Percentiles rank a stretch among this genome's conserved stretches.
phyloP scores from a whole-genome alignment of 192 early-diverging fungal genomes.

The Coemansia biformis region DNA sequence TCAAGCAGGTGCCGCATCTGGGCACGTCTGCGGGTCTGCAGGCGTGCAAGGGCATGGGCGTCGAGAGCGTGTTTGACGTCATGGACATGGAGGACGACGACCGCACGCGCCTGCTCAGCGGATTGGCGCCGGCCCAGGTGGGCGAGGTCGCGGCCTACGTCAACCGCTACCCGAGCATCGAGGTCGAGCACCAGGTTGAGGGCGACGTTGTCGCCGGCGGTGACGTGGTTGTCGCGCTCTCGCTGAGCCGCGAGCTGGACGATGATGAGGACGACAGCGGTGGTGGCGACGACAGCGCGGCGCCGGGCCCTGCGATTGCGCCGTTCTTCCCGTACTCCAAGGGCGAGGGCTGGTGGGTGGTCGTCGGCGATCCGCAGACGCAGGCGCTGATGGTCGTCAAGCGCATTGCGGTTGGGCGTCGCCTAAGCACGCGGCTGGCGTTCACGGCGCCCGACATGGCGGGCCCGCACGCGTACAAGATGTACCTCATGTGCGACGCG shows the following conservation, averaged over 20 bases:
- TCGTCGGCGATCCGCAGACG: constrained; percentile 72
- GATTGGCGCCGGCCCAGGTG: constrained; percentile 54
- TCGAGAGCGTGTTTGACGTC: constrained; percentile 87
- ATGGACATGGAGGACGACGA: constrained; percentile 90
- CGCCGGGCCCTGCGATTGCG: constrained; percentile 78
- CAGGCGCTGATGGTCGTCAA: constrained; percentile 87
- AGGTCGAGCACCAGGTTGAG: constrained; percentile 67
- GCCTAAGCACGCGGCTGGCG: constrained; percentile 66
- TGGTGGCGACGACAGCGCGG: constrained; percentile 38
- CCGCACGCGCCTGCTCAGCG: constrained; percentile 57
- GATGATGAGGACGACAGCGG: constrained; percentile 67
- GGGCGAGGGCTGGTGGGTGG: constrained; percentile 97
- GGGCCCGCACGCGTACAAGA: constrained; percentile 59
- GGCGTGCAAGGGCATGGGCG: constrained; percentile 22
- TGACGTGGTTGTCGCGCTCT: constrained; percentile 60
- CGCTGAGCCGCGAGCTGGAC: constrained; percentile 78
- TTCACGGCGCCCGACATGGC: constrained; percentile 71
- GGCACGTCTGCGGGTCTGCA: constrained; percentile 17
- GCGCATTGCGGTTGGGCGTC: constrained; percentile 64
- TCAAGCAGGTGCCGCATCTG: constrained; percentile 87
- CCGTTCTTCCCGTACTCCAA: constrained; percentile 87
- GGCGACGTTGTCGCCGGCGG: constrained; percentile 62
- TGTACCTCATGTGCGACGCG: constrained; percentile 92
- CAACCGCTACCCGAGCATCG: constrained; percentile 91
- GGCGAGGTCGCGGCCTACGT: constrained; percentile 78